These are phyloP conservation scores for Aspergillus alliaceus DNA, from an alignment of 2,329 filamentous ascomycete species.

Conservation along the genomic window DNA sequence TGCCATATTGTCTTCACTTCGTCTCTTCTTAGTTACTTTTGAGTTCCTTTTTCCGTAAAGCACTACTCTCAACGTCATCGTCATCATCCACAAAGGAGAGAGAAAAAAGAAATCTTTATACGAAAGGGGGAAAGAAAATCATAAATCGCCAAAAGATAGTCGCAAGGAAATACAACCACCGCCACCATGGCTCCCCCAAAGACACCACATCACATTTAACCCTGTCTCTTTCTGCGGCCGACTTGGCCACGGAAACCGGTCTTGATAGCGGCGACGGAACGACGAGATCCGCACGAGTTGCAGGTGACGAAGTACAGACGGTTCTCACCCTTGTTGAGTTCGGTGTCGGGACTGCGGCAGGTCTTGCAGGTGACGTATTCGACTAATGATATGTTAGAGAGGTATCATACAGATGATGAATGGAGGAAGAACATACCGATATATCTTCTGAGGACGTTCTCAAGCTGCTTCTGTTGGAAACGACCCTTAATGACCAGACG, in stretches of 20 bases:
- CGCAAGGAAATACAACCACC: conserved; percentile 15
- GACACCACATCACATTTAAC: conserved; percentile 52
- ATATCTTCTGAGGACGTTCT: conserved; percentile 93
- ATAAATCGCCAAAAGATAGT: conserved; percentile 17
- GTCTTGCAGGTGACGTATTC: conserved; percentile 99
- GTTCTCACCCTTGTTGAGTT: conserved; percentile 98
- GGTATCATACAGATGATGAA: background rate
- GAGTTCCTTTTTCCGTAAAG: conserved; percentile 4
- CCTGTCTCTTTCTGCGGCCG: conserved; percentile 95
- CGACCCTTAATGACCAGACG: conserved; percentile 98
- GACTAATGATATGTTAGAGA: conserved; percentile 49
- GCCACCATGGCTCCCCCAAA: conserved; percentile 9
- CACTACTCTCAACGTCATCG: conserved; percentile 1
- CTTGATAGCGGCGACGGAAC: conserved; percentile 97
- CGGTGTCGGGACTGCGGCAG: conserved; percentile 89
- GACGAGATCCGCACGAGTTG: conserved; percentile 80
- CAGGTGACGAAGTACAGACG: conserved; percentile 98
- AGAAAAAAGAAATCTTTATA: conserved; percentile 17
- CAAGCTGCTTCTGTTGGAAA: conserved; percentile 99
- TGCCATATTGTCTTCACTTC: conserved; percentile 22
- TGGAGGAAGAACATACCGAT: conserved; percentile 64
- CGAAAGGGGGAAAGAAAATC: conserved; percentile 13
- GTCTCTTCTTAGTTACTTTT: conserved; percentile 12
- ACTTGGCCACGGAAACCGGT: conserved; percentile 99
- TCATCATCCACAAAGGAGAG: conserved; percentile 16